These are phyloP conservation scores for Daldinia childiae DNA, from an alignment of 495 filamentous ascomycete genomes.

Conservation along the genomic window DNA sequence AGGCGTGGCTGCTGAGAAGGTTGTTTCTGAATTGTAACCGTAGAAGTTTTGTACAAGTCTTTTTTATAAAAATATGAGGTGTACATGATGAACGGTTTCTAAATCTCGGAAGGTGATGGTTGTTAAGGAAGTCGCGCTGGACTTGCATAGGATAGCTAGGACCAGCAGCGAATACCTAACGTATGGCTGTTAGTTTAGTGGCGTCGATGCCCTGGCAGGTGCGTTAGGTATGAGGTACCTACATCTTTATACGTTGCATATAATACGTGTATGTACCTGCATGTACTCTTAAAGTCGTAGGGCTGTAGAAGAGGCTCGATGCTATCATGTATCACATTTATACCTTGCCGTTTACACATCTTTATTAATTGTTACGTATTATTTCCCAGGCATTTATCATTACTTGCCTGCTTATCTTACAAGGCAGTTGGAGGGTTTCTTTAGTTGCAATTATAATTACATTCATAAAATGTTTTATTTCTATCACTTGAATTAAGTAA, in stretches of 20 bases:
- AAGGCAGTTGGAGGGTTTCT: not conserved
- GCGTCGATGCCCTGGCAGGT: not conserved
- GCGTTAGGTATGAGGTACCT: not conserved
- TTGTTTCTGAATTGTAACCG: not conserved
- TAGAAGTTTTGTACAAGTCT: not conserved
- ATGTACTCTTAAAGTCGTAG: not conserved
- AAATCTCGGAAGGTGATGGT: not conserved
- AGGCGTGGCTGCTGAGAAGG: not conserved
- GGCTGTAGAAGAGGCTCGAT: not conserved
- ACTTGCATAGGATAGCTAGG: not conserved
- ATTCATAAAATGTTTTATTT: not conserved
- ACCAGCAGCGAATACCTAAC: not conserved
- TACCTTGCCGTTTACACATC: not conserved
- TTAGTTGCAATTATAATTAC: not conserved
- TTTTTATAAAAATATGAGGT: not conserved
- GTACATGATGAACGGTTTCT: not conserved
- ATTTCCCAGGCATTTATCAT: not conserved
- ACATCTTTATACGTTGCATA: not conserved
- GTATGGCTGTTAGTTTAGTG: not conserved
- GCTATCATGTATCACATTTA: not conserved
- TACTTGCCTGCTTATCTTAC: not conserved
- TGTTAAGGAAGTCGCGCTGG: constrained; percentile 17
- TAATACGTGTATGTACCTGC: not conserved
- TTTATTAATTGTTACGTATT: not conserved
- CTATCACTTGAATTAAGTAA: not conserved